A percentile compares a stretch with the other conserved stretches of the same genome.
These are phyloP conservation scores for Begonia loranthoides DNA, from an alignment of 306 rosid species.

Conservation along the genomic window DNA sequence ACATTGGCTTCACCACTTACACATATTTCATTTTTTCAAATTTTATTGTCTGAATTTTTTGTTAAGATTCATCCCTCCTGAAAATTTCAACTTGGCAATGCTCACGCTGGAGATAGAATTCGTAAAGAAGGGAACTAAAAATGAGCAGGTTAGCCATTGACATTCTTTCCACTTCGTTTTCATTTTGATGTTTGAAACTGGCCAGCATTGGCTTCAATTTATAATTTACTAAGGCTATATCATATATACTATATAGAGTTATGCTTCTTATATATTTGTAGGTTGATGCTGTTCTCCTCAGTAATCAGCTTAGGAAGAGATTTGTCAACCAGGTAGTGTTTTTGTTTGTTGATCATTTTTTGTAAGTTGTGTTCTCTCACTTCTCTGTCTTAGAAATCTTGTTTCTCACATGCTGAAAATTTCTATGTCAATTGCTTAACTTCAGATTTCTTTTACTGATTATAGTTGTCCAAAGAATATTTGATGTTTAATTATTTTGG, in stretches of 20 bases:
- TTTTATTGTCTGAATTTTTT: slow-evolving; percentile 5
- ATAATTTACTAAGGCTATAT: too few species aligned
- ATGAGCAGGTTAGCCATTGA: slow-evolving; percentile 48
- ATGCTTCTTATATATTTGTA: slow-evolving; percentile 13
- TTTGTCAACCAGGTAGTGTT: slow-evolving; percentile 56
- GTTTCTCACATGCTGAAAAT: too few species aligned
- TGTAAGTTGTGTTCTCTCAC: too few species aligned
- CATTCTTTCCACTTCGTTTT: too few species aligned
- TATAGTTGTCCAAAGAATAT: too few species aligned
- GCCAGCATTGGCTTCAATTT: too few species aligned
- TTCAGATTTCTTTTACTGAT: too few species aligned
- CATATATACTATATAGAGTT: too few species aligned
- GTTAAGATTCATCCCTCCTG: slow-evolving; percentile 70
- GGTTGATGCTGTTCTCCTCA: slow-evolving; percentile 77
- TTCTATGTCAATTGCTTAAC: too few species aligned
- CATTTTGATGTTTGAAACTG: too few species aligned
- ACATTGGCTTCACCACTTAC: not conserved
- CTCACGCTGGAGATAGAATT: slow-evolving; percentile 77
- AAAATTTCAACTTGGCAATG: slow-evolving; percentile 58
- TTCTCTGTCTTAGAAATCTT: too few species aligned
- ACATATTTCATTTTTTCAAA: slow-evolving; percentile 6
- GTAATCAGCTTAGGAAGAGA: slow-evolving; percentile 56
- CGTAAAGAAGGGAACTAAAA: slow-evolving; percentile 54
- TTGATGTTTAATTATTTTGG: too few species aligned
- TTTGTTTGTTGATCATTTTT: not conserved